Evolutionary conservation across 2,329 filamentous ascomycete genomes (phyloP).

Genomic region (Monascus ruber): DNA sequence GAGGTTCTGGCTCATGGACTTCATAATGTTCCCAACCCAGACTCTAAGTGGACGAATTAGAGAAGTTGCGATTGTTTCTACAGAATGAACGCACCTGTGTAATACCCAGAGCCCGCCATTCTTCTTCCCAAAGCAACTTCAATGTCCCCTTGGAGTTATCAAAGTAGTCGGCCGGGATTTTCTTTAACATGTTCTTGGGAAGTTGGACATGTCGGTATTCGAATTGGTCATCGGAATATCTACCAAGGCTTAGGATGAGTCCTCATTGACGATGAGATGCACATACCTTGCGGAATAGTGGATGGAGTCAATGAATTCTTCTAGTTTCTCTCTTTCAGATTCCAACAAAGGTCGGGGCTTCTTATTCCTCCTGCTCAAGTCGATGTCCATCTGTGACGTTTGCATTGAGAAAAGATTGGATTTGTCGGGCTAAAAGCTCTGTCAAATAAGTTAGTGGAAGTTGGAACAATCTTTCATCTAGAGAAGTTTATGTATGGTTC

Average conservation of each 20-base stretch:
- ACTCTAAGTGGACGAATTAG: slow-evolving; percentile 48
- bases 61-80: background rate
- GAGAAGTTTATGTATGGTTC: too few species aligned
- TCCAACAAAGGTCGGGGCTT: slow-evolving; percentile 70
- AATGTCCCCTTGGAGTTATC: slow-evolving; percentile 80
- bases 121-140: slow-evolving; percentile 95
- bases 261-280: background rate
- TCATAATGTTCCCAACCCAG: slow-evolving; percentile 99
- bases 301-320: slow-evolving; percentile 86
- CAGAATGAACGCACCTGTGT: slow-evolving; percentile 59
- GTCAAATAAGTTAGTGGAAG: too few species aligned
- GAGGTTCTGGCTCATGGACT: slow-evolving; percentile 95
- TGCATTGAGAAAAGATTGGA: slow-evolving; percentile 1
- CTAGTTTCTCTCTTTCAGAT: slow-evolving; percentile 67
- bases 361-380: slow-evolving; percentile 76
- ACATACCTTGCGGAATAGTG: slow-evolving; percentile 85
- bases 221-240: slow-evolving; percentile 84
- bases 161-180: slow-evolving; percentile 89
- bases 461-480: too few species aligned
- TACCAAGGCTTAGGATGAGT: slow-evolving; percentile 29
- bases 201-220: slow-evolving; percentile 98
- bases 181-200: slow-evolving; percentile 96
- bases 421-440: too few species aligned
- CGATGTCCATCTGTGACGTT: slow-evolving; percentile 44
- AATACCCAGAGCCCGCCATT: slow-evolving; percentile 94